Percentiles rank a stretch among this genome's conserved stretches.
Conservation (phyloP, 139 green algal genomes). For the Limnomonas spitsbergensis region DNA sequence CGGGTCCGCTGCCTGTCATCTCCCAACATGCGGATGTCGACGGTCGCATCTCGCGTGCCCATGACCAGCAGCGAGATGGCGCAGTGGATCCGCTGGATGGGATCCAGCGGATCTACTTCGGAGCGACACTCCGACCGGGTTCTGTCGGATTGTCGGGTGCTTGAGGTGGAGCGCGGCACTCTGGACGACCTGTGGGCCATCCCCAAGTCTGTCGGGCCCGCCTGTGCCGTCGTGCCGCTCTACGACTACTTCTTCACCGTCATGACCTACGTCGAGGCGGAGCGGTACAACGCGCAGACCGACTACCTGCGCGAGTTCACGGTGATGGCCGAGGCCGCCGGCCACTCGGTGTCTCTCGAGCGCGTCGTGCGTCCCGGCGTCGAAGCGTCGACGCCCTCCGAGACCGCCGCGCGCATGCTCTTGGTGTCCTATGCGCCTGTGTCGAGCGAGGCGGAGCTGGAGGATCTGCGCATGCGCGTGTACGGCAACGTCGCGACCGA, state of each 20-base stretch:
- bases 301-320: slow-evolving; percentile 1
- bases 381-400: neutral
- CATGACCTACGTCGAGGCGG: slow-evolving; percentile 1
- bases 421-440: neutral
- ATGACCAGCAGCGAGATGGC: neutral
- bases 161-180: neutral
- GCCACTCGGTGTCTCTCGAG: neutral
- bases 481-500: slow-evolving; percentile 2
- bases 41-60: neutral
- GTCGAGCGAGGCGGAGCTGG: neutral
- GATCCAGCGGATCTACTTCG: neutral
- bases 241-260: neutral
- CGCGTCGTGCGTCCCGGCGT: neutral
- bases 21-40: slow-evolving; percentile 2
- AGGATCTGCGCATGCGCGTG: neutral
- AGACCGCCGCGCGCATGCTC: neutral
- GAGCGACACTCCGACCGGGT: neutral
- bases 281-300: neutral
- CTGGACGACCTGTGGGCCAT: neutral
- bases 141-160: neutral
- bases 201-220: neutral
- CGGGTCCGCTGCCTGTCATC: neutral
- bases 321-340: neutral
- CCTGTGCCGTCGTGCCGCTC: neutral
- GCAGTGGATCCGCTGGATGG: neutral